A percentile compares a stretch with the other conserved stretches of the same genome.
Evolutionary conservation across 2,329 filamentous ascomycete genomes (phyloP).

Genomic region (Diaporthe citriasiana): DNA sequence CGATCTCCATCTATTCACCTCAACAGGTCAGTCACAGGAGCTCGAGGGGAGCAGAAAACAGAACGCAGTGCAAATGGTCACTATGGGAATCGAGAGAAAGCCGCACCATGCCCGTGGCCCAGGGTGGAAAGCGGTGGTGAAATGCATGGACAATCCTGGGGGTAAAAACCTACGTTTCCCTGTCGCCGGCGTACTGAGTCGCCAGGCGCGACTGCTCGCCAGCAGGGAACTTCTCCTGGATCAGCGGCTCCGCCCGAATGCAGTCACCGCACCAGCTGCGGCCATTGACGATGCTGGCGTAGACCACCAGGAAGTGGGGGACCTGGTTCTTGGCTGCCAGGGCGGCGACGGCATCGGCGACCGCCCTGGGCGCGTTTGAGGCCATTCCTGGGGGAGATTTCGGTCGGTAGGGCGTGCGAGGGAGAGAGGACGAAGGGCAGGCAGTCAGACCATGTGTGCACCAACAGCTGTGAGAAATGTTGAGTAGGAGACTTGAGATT

Average conservation of each 20-base stretch:
- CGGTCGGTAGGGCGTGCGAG: no score
- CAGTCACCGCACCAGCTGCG: slow-evolving; percentile 49
- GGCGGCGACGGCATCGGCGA: slow-evolving; percentile 32
- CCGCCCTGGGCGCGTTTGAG: slow-evolving; percentile 17
- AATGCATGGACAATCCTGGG: neutral
- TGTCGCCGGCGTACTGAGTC: slow-evolving; percentile 46
- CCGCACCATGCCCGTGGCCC: no score
- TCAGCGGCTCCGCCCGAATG: slow-evolving; percentile 46
- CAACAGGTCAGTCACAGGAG: neutral
- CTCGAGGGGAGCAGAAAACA: no score
- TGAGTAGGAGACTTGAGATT: no score
- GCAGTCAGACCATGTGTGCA: neutral
- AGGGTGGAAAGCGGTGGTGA: neutral
- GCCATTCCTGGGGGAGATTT: slow-evolving; percentile 11
- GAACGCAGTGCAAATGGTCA: neutral
- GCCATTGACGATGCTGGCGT: slow-evolving; percentile 45
- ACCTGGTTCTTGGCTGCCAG: slow-evolving; percentile 39
- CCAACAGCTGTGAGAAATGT: neutral
- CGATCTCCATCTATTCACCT: slow-evolving; percentile 45
- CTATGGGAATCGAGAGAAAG: no score
- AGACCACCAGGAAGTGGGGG: slow-evolving; percentile 46
- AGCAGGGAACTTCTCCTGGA: slow-evolving; percentile 45
- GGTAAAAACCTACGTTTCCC: slow-evolving; percentile 44
- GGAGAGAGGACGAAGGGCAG: no score
- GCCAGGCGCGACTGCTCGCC: slow-evolving; percentile 36